These are phyloP conservation scores for Astraeus odoratus DNA, from an alignment of 768 basidiomycete species.

Conservation along the genomic window DNA sequence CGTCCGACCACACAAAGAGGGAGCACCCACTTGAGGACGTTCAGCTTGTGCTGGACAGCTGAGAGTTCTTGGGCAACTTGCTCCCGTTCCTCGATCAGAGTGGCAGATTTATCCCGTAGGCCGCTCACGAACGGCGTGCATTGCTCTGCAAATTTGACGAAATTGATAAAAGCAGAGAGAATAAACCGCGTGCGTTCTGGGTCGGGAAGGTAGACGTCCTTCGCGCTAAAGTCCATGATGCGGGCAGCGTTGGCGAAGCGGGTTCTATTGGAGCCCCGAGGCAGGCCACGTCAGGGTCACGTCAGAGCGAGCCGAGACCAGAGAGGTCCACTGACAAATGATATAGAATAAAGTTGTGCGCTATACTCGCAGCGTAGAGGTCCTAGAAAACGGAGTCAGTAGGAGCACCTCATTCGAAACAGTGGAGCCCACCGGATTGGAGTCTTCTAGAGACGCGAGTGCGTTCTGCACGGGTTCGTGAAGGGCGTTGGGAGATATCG, in stretches of 20 bases:
- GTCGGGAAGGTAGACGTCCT: slow-evolving; percentile 69
- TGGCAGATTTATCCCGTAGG: slow-evolving; percentile 54
- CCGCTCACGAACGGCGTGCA: slow-evolving; percentile 53
- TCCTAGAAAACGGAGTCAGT: slow-evolving; percentile 41
- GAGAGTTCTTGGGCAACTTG: slow-evolving; percentile 41
- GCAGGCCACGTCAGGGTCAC: not conserved
- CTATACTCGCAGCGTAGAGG: slow-evolving; percentile 51
- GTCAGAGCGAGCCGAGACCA: not conserved
- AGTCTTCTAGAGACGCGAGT: slow-evolving; percentile 42
- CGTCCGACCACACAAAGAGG: not conserved
- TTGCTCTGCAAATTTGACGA: slow-evolving; percentile 83
- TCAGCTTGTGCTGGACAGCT: slow-evolving; percentile 46
- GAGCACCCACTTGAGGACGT: slow-evolving; percentile 46
- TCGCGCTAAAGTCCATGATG: slow-evolving; percentile 69
- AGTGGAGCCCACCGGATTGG: slow-evolving; percentile 43
- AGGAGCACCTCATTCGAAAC: too few species aligned
- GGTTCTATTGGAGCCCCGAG: slow-evolving; percentile 40
- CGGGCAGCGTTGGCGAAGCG: slow-evolving; percentile 69
- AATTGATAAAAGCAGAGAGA: slow-evolving; percentile 88
- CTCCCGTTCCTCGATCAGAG: slow-evolving; percentile 56
- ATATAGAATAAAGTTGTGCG: slow-evolving; percentile 57
- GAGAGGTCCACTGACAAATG: slow-evolving; percentile 46
- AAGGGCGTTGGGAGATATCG: slow-evolving; percentile 51
- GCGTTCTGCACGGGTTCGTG: slow-evolving; percentile 52
- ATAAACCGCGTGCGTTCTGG: slow-evolving; percentile 65